Conservation (phyloP, 2,329 filamentous ascomycete species). For the Neofusicoccum ribis region DNA sequence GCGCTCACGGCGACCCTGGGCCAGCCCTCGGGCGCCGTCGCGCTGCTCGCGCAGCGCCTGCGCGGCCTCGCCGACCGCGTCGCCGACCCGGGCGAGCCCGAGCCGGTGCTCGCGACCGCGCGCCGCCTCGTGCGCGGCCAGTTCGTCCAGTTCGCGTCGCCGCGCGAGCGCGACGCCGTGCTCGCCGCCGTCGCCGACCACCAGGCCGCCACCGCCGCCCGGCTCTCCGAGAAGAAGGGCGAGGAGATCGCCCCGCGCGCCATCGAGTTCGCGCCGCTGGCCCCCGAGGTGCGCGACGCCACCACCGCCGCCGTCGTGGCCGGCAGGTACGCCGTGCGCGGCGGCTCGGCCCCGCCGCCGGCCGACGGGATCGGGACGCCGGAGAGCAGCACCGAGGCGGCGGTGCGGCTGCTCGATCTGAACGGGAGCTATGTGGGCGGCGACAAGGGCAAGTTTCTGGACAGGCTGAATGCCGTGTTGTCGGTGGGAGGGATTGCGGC, state of each 20-base stretch:
- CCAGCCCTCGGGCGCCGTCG: conserved; percentile 3
- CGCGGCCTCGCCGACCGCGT: conserved; percentile 7
- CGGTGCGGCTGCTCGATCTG: neutral
- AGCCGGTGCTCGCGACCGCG: neutral
- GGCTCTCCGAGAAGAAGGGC: conserved; percentile 18
- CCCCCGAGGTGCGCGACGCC: neutral
- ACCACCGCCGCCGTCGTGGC: conserved; percentile 3
- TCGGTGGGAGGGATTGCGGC: neutral
- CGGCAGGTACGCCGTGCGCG: neutral
- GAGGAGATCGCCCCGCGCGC: conserved; percentile 2
- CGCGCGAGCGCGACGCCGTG: conserved; percentile 11
- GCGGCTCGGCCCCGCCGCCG: neutral
- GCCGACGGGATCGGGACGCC: too few relatives aligned
- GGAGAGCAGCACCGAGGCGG: neutral
- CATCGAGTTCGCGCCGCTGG: conserved; percentile 16
- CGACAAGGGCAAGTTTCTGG: neutral
- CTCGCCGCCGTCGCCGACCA: neutral
- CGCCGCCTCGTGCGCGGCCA: conserved; percentile 14
- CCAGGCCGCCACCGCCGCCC: conserved; percentile 1
- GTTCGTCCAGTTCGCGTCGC: conserved; percentile 18
- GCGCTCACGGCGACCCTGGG: conserved; percentile 14
- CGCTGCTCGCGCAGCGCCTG: conserved; percentile 5
- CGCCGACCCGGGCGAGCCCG: neutral
- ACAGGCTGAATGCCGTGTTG: neutral
- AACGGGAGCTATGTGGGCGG: conserved; percentile 8